These are phyloP conservation scores for Austropuccinia psidii DNA, from an alignment of 1,284 basidiomycete genomes.

Conservation along the genomic window DNA sequence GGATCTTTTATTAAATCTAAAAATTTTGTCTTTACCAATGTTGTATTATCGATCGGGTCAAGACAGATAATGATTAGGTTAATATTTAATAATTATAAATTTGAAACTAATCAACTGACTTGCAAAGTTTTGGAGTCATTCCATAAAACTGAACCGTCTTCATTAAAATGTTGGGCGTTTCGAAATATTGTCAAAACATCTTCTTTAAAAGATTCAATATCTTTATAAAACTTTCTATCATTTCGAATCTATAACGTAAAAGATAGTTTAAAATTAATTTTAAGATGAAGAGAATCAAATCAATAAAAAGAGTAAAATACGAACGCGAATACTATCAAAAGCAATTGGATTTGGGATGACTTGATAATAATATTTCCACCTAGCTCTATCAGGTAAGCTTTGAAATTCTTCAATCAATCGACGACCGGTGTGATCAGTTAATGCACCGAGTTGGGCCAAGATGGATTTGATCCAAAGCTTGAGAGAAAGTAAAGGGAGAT, in stretches of 20 bases:
- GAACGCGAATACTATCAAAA: conserved; percentile 39
- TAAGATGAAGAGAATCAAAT: neutral
- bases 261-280: conserved; percentile 14
- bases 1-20: neutral
- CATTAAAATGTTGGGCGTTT: conserved; percentile 44
- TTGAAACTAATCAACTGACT: conserved; percentile 35
- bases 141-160: conserved; percentile 42
- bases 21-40: conserved; percentile 5
- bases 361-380: conserved; percentile 43
- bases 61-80: neutral
- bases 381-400: conserved; percentile 39
- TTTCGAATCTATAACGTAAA: conserved; percentile 38
- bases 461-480: conserved; percentile 12
- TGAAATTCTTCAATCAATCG: conserved; percentile 40
- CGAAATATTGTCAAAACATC: conserved; percentile 42
- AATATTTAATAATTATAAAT: neutral
- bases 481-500: neutral
- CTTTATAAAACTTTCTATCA: conserved; percentile 39
- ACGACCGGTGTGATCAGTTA: conserved; percentile 39
- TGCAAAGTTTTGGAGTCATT: conserved; percentile 41
- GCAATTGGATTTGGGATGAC: conserved; percentile 40
- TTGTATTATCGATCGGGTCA: neutral
- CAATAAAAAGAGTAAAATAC: neutral
- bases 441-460: neutral
- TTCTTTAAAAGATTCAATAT: conserved; percentile 39